Conservation (phyloP, 2,329 filamentous ascomycete species). For the Phoma sp. region DNA sequence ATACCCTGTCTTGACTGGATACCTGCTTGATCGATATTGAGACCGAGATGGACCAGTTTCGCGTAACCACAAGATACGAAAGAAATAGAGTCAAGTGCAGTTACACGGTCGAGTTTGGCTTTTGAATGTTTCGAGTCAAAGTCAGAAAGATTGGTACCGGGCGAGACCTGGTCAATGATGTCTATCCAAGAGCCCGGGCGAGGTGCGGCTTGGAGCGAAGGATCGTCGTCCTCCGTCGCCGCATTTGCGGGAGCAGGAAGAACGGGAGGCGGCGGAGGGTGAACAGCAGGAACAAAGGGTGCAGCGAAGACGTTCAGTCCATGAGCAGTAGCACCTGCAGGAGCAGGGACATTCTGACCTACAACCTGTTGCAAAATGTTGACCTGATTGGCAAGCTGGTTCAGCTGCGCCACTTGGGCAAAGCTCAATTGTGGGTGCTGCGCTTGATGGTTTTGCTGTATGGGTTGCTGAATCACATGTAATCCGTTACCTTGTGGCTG, state of each 20-base stretch:
- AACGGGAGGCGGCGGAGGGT: not conserved
- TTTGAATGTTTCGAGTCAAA: slow-evolving; percentile 48
- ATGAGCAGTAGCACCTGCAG: too few species aligned
- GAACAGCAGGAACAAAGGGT: too few species aligned
- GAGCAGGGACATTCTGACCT: slow-evolving; percentile 7
- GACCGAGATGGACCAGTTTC: slow-evolving; percentile 41
- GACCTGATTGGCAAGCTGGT: slow-evolving; percentile 1
- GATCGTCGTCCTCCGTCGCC: not conserved
- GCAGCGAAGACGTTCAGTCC: too few species aligned
- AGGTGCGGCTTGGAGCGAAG: slow-evolving; percentile 42
- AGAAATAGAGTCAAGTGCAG: slow-evolving; percentile 51
- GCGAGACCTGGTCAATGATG: slow-evolving; percentile 58
- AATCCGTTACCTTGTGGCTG: not conserved
- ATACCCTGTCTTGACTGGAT: slow-evolving; percentile 33
- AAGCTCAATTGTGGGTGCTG: slow-evolving; percentile 7
- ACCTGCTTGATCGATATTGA: slow-evolving; percentile 41
- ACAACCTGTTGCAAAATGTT: slow-evolving; percentile 7
- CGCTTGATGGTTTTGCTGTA: slow-evolving; percentile 8
- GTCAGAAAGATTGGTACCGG: slow-evolving; percentile 53
- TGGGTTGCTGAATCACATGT: not conserved
- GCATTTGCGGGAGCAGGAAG: slow-evolving; percentile 7
- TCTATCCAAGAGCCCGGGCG: slow-evolving; percentile 58
- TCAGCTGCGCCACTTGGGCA: not conserved
- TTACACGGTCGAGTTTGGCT: slow-evolving; percentile 32
- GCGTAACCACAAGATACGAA: slow-evolving; percentile 70